A percentile compares a stretch with the other conserved stretches of the same genome.
phyloP scores from a whole-genome alignment of 305 asterid genomes.

The Fraxinus dipetala region DNA sequence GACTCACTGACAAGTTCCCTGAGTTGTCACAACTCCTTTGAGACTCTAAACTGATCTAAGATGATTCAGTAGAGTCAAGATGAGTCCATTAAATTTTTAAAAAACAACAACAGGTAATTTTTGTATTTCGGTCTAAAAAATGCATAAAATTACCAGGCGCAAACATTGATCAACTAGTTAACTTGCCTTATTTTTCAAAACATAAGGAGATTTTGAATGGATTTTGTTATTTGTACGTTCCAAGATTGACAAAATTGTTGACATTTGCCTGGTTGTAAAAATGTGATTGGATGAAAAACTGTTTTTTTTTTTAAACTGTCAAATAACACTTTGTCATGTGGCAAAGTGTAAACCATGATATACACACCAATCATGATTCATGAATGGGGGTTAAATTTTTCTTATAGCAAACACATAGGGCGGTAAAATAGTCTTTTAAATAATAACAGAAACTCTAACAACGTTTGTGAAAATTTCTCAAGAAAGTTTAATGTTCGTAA shows the following conservation, averaged over 20 bases:
- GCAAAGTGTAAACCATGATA: not conserved
- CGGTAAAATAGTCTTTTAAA: not conserved
- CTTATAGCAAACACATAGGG: not conserved
- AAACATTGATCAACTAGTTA: not conserved
- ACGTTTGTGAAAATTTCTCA: not conserved
- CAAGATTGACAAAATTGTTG: not conserved
- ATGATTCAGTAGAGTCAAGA: not conserved
- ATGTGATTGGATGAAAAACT: not conserved
- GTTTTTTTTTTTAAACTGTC: not conserved
- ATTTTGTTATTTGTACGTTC: not conserved
- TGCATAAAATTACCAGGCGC: constrained; percentile 15
- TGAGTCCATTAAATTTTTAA: not conserved
- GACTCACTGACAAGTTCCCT: not conserved
- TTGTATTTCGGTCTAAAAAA: not conserved
- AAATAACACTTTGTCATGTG: not conserved
- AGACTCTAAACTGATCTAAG: not conserved
- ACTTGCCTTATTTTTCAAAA: not conserved
- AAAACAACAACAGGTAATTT: not conserved
- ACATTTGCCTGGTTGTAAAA: not conserved
- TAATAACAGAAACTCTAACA: not conserved
- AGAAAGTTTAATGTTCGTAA: not conserved
- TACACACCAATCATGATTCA: not conserved
- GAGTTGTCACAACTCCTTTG: not conserved
- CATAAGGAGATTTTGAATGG: not conserved
- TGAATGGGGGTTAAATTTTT: not conserved